phyloP scores from a whole-genome alignment of 2,329 filamentous ascomycete species.

The Hirsutella minnesotensis region DNA sequence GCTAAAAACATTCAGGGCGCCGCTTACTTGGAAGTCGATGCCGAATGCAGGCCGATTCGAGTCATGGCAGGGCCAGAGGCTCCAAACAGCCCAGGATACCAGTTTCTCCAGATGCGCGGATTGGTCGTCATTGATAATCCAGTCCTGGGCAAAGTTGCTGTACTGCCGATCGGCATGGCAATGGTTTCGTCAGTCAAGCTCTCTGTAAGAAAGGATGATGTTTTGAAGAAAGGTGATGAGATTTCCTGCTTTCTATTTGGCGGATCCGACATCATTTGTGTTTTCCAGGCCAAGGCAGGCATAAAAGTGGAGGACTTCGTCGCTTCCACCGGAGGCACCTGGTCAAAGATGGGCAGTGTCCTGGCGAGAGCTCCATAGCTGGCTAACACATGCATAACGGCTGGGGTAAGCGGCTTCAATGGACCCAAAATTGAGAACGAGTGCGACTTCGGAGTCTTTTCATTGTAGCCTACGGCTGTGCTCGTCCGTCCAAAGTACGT shows the following conservation, averaged over 20 bases:
- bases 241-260: conserved; percentile 31
- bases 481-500: no score
- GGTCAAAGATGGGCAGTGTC: conserved; percentile 10
- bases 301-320: conserved; percentile 9
- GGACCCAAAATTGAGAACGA: no score
- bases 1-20: conserved; percentile 23
- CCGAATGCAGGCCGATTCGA: conserved; percentile 8
- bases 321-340: conserved; percentile 4
- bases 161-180: conserved; percentile 32
- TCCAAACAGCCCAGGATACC: conserved; percentile 24
- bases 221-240: conserved; percentile 27
- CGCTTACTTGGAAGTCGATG: conserved; percentile 23
- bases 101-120: conserved; percentile 26
- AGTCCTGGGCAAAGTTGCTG: conserved; percentile 22
- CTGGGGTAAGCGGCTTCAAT: no score
- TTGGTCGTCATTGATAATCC: conserved; percentile 25
- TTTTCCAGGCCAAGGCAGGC: conserved; percentile 20
- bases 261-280: conserved; percentile 27
- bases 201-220: conserved; percentile 11
- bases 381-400: no score
- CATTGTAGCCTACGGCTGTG: no score
- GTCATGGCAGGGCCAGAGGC: conserved; percentile 14
- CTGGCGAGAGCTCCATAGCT: conserved; percentile 4
- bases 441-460: no score
- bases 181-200: conserved; percentile 28